Percentiles rank a stretch among this genome's conserved stretches.
phyloP scores from a whole-genome alignment of 805 yeast genomes.

The Metschnikowia kunwiensis region DNA sequence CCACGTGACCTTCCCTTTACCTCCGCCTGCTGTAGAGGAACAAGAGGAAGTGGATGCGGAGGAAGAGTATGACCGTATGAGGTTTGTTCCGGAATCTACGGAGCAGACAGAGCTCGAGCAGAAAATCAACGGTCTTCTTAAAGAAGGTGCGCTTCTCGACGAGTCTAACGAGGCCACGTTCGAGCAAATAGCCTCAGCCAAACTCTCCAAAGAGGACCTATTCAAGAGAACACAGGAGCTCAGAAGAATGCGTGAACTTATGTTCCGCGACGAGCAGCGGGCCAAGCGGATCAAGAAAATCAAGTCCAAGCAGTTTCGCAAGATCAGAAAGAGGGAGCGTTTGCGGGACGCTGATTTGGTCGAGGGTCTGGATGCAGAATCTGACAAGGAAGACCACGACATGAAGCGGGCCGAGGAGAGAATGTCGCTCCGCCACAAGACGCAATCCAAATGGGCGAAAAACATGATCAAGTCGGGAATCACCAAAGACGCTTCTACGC shows the following conservation, averaged over 20 bases:
- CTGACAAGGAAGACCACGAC: conserved; percentile 60
- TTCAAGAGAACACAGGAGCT: conserved; percentile 71
- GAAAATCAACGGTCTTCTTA: conserved; percentile 57
- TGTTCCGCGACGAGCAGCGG: conserved; percentile 92
- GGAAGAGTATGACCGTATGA: conserved; percentile 17
- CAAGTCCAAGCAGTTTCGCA: conserved; percentile 85
- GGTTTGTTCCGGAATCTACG: conserved; percentile 9
- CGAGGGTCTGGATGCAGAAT: conserved; percentile 54
- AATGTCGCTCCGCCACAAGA: conserved; percentile 87
- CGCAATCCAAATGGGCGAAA: conserved; percentile 86
- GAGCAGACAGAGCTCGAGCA: conserved; percentile 63
- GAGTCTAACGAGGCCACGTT: conserved; percentile 78
- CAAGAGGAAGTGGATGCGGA: conserved; percentile 32
- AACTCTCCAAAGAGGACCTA: conserved; percentile 77
- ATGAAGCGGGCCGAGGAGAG: conserved; percentile 83
- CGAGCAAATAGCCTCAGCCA: conserved; percentile 82
- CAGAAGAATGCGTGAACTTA: conserved; percentile 88
- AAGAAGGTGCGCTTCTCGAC: conserved; percentile 64
- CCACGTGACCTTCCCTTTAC: conserved; percentile 73
- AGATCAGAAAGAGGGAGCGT: conserved; percentile 81
- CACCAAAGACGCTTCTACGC: conserved; percentile 76
- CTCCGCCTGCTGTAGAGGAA: conserved; percentile 30
- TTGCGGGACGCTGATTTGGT: conserved; percentile 66
- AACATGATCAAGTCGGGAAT: conserved; percentile 86
- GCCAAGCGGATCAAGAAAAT: conserved; percentile 92